Conservation (phyloP, 768 basidiomycete genomes). For the Hypholoma fasciculare region DNA sequence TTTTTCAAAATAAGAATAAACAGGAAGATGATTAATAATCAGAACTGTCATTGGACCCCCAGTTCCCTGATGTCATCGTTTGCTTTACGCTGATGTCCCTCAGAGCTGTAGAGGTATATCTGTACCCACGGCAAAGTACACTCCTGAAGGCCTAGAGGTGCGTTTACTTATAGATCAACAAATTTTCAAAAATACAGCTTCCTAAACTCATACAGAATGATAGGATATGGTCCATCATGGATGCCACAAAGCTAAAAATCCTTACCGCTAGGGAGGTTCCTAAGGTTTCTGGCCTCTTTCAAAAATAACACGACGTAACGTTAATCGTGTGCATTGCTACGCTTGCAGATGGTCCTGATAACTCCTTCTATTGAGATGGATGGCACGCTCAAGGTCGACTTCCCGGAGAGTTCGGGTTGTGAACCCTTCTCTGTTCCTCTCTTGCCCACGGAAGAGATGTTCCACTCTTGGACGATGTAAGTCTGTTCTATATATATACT, state of each 20-base stretch:
- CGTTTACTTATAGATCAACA: conserved; percentile 7
- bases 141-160: conserved; percentile 67
- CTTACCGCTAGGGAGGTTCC: conserved; percentile 68
- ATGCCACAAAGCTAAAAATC: conserved; percentile 48
- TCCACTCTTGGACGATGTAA: conserved; percentile 60
- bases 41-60: too few species aligned
- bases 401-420: conserved; percentile 61
- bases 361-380: conserved; percentile 53
- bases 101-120: conserved; percentile 76
- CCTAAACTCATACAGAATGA: conserved; percentile 51
- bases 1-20: too few species aligned
- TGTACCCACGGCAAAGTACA: conserved; percentile 55
- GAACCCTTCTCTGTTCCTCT: conserved; percentile 62
- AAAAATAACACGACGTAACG: background rate
- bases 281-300: conserved; percentile 42
- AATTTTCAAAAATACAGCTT: background rate
- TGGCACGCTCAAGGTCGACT: conserved; percentile 48
- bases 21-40: too few species aligned
- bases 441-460: conserved; percentile 45
- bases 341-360: conserved; percentile 64
- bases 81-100: background rate
- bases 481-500: conserved; percentile 16
- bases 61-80: too few species aligned
- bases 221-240: conserved; percentile 70
- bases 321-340: background rate